Percentiles rank a stretch among this genome's conserved stretches.
Evolutionary conservation across 192 early-diverging fungal genomes (phyloP).

Genomic region (Coemansia sp.): DNA sequence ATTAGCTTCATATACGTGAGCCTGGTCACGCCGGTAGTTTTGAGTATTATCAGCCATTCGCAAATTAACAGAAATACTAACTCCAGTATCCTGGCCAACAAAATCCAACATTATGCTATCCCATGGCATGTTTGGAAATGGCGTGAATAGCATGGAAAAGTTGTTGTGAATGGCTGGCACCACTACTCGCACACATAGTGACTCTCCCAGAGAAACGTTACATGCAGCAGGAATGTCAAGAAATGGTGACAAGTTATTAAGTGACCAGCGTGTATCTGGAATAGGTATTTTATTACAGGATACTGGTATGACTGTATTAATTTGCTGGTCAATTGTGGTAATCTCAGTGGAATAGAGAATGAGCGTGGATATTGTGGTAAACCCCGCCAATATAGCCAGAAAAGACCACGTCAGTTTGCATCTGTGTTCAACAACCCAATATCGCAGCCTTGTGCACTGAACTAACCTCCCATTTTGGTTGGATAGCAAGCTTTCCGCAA

Average conservation of each 20-base stretch:
- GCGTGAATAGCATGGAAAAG: not conserved
- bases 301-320: too few species aligned
- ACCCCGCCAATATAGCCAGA: too few species aligned
- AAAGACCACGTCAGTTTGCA: too few species aligned
- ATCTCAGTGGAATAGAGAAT: too few species aligned
- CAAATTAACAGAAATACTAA: slow-evolving; percentile 14
- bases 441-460: too few species aligned
- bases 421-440: too few species aligned
- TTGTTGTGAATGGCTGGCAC: slow-evolving; percentile 13
- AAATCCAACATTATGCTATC: slow-evolving; percentile 32
- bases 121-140: slow-evolving; percentile 19
- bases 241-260: not conserved
- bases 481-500: too few species aligned
- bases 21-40: slow-evolving; percentile 16
- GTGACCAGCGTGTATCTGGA: too few species aligned
- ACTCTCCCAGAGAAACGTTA: slow-evolving; percentile 1
- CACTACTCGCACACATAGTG: slow-evolving; percentile 36
- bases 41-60: slow-evolving; percentile 1
- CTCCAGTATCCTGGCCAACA: slow-evolving; percentile 5
- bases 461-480: too few species aligned
- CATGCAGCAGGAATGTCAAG: not conserved
- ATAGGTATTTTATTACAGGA: too few species aligned
- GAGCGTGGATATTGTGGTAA: too few species aligned
- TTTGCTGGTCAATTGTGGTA: too few species aligned
- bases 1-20: slow-evolving; percentile 54